phyloP scores from a whole-genome alignment of 257 asterid genomes.

The Rubia yunnanensis region DNA sequence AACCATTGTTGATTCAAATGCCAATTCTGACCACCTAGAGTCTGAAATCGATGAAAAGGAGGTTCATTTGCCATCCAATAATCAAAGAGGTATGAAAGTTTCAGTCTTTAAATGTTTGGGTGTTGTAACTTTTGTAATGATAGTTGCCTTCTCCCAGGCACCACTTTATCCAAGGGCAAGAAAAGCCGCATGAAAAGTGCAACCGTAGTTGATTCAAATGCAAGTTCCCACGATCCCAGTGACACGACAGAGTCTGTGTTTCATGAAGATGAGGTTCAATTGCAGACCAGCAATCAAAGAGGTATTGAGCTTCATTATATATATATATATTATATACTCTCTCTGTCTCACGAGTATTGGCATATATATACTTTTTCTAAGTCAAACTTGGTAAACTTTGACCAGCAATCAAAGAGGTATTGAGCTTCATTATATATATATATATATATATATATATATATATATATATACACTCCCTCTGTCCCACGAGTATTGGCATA shows the following conservation, averaged over 20 bases:
- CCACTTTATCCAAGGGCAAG: constrained; percentile 38
- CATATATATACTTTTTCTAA: no score
- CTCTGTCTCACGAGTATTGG: no score
- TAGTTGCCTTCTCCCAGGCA: constrained; percentile 35
- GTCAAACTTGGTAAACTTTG: no score
- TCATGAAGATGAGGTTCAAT: constrained; percentile 63
- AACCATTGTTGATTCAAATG: constrained; percentile 23
- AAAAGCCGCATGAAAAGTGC: no score
- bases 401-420: no score
- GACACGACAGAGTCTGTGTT: constrained; percentile 38
- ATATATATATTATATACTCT: no score
- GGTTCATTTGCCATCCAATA: constrained; percentile 47
- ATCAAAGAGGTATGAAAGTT: constrained; percentile 27
- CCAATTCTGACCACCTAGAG: constrained; percentile 39
- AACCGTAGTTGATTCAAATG: constrained; percentile 23
- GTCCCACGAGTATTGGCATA: no score
- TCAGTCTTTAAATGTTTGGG: background rate
- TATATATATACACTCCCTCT: no score
- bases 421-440: no score
- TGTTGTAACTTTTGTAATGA: background rate
- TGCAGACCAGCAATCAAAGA: constrained; percentile 26
- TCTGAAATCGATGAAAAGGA: constrained; percentile 43
- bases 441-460: no score
- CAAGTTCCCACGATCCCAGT: constrained; percentile 41
- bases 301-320: constrained; percentile 20